These are phyloP conservation scores for Metschnikowia matae DNA, from an alignment of 805 yeast genomes.

Conservation along the genomic window DNA sequence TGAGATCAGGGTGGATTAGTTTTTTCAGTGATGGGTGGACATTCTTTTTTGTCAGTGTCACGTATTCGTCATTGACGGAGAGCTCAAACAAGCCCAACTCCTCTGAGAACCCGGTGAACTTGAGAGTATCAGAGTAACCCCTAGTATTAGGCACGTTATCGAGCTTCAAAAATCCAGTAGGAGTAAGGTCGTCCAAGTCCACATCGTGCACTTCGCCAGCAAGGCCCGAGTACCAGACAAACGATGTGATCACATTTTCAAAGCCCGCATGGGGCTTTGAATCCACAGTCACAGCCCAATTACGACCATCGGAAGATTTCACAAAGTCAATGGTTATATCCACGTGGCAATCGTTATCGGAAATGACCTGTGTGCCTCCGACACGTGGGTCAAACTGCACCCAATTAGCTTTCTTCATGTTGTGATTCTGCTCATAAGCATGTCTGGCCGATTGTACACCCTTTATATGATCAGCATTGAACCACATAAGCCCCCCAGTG, in stretches of 20 bases:
- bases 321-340: constrained; percentile 69
- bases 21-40: constrained; percentile 34
- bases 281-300: constrained; percentile 76
- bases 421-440: constrained; percentile 68
- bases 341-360: constrained; percentile 61
- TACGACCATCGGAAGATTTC: constrained; percentile 62
- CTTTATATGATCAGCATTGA: constrained; percentile 53
- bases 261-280: constrained; percentile 57
- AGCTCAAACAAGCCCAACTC: constrained; percentile 67
- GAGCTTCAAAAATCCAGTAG: constrained; percentile 24
- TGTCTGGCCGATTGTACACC: constrained; percentile 64
- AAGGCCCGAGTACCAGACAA: constrained; percentile 75
- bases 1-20: constrained; percentile 38
- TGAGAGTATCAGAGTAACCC: constrained; percentile 37
- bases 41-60: constrained; percentile 20
- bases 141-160: constrained; percentile 23
- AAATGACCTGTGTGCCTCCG: constrained; percentile 79
- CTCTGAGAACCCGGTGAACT: constrained; percentile 44
- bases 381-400: constrained; percentile 76
- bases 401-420: constrained; percentile 78
- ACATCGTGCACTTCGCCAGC: constrained; percentile 40
- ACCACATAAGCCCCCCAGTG: constrained; percentile 85
- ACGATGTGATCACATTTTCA: constrained; percentile 50
- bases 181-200: constrained; percentile 7
- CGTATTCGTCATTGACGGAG: constrained; percentile 46